Conservation (phyloP, 352 stramenopile genomes). For the Phytopythium cucurbitacearum region DNA sequence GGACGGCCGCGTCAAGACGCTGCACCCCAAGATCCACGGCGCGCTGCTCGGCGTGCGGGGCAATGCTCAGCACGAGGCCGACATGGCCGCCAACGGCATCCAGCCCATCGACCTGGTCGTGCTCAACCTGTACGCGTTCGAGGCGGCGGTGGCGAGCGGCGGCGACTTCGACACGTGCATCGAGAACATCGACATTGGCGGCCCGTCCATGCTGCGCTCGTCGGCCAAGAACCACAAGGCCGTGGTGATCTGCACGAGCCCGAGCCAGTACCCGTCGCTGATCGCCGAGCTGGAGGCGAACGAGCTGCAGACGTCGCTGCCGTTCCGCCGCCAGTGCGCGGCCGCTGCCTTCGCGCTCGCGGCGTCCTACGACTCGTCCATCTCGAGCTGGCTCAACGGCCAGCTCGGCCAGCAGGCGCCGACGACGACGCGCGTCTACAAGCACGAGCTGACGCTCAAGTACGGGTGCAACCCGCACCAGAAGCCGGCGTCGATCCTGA, state of each 20-base stretch:
- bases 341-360: conserved; percentile 78
- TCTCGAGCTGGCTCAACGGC: conserved; percentile 95
- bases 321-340: conserved; percentile 82
- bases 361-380: conserved; percentile 95
- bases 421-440: conserved; percentile 93
- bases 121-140: conserved; percentile 99
- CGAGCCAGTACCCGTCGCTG: conserved; percentile 93
- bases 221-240: conserved; percentile 99
- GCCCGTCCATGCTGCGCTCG: conserved; percentile 98
- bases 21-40: conserved; percentile 99
- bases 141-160: conserved; percentile 92
- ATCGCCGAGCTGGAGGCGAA: conserved; percentile 92
- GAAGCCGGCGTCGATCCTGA: conserved; percentile 90
- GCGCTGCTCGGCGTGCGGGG: conserved; percentile 97
- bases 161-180: conserved; percentile 98
- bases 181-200: conserved; percentile 99
- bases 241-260: conserved; percentile 97
- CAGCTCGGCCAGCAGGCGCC: conserved; percentile 73
- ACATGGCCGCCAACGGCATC: conserved; percentile 96
- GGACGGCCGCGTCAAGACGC: conserved; percentile 99
- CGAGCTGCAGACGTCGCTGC: conserved; percentile 90
- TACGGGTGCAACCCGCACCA: conserved; percentile 99
- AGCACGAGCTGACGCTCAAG: conserved; percentile 91
- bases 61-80: conserved; percentile 94
- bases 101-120: conserved; percentile 99